Conservation (phyloP, 306 rosid species). For the Alnus rubra region DNA sequence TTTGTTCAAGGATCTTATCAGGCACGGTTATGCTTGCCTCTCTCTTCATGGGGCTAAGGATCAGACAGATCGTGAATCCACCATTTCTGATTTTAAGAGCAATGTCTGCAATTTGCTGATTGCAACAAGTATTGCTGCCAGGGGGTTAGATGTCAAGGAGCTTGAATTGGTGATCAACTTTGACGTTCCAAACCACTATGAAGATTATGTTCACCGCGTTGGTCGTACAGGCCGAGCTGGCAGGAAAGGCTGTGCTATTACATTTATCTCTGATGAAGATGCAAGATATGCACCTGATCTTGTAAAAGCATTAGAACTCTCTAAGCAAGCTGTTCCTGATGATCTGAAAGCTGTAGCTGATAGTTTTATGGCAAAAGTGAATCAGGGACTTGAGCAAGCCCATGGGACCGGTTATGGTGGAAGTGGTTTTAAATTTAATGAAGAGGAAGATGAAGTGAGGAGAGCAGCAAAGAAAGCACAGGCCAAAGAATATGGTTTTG, state of each 20-base stretch:
- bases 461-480: conserved; percentile 98
- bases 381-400: conserved; percentile 82
- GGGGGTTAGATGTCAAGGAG: conserved; percentile 95
- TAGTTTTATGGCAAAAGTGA: conserved; percentile 76
- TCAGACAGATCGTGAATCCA: conserved; percentile 93
- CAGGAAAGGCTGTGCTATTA: conserved; percentile 87
- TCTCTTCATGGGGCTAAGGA: conserved; percentile 95
- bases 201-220: conserved; percentile 95
- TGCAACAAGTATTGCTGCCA: conserved; percentile 90
- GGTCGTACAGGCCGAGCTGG: conserved; percentile 98
- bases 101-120: conserved; percentile 82
- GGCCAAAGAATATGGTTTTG: conserved; percentile 94
- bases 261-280: conserved; percentile 86
- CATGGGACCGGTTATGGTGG: conserved; percentile 99
- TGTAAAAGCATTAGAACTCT: conserved; percentile 82
- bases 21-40: conserved; percentile 84
- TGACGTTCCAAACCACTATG: conserved; percentile 94
- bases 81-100: conserved; percentile 83
- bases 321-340: conserved; percentile 90
- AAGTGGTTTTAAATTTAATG: conserved; percentile 93
- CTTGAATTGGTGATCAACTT: conserved; percentile 89
- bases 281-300: conserved; percentile 90
- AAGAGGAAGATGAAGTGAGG: conserved; percentile 95
- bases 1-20: conserved; percentile 71
- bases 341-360: conserved; percentile 82